These are phyloP conservation scores for Luffa acutangula DNA, from an alignment of 306 rosid genomes.

Conservation along the genomic window DNA sequence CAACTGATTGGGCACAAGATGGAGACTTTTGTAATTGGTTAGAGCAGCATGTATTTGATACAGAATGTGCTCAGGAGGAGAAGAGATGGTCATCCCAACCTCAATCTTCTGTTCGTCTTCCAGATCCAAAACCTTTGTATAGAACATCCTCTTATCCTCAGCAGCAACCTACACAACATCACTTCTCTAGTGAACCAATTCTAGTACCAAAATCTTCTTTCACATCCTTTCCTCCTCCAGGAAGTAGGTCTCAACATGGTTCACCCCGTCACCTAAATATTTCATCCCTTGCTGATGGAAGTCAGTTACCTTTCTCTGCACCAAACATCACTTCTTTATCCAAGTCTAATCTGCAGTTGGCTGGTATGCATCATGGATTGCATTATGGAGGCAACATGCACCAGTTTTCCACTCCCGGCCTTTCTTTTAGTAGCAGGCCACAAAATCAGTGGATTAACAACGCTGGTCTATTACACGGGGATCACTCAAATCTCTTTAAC, in stretches of 20 bases:
- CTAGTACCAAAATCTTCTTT: conserved; percentile 48
- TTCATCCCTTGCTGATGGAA: conserved; percentile 38
- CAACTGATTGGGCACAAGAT: conserved; percentile 53
- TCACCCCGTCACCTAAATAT: conserved; percentile 47
- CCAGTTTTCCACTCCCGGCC: conserved; percentile 28
- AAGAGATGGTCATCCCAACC: conserved; percentile 65
- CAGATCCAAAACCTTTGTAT: conserved; percentile 50
- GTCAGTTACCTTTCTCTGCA: conserved; percentile 38
- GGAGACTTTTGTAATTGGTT: conserved; percentile 37
- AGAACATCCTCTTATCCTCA: conserved; percentile 93
- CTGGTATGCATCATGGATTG: conserved; percentile 43
- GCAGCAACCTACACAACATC: conserved; percentile 60
- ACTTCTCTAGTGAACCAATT: conserved; percentile 53
- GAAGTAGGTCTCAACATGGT: conserved; percentile 38
- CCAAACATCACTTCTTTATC: conserved; percentile 38
- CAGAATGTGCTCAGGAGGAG: conserved; percentile 37
- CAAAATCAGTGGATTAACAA: conserved; percentile 50
- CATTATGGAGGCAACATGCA: conserved; percentile 51
- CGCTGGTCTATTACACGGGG: conserved; percentile 38
- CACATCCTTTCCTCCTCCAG: conserved; percentile 31
- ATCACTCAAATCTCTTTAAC: conserved; percentile 31
- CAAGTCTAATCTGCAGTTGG: conserved; percentile 40
- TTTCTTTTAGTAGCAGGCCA: conserved; percentile 34
- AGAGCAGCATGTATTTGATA: conserved; percentile 39
- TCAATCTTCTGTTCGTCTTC: conserved; percentile 32